phyloP scores from a whole-genome alignment of 2,329 filamentous ascomycete species.

The Aspergillus piperis region DNA sequence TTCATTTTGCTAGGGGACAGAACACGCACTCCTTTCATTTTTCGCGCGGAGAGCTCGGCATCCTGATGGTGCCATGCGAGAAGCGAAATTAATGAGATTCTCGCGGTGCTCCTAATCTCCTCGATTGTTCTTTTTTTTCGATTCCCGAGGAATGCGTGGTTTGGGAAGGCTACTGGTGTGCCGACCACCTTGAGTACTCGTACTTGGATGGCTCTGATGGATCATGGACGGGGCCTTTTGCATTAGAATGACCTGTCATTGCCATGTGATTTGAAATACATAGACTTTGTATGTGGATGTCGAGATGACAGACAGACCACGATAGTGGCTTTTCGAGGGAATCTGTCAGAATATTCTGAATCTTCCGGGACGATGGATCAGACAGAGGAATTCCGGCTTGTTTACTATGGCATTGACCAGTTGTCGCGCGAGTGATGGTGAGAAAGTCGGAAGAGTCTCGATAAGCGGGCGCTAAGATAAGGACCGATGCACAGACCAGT shows the following conservation, averaged over 20 bases:
- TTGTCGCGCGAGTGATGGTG: background rate
- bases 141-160: background rate
- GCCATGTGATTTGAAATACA: slow-evolving; percentile 9
- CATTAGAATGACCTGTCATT: slow-evolving; percentile 2
- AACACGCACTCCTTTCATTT: background rate
- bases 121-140: background rate
- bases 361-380: background rate
- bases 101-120: background rate
- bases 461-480: slow-evolving; percentile 39
- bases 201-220: background rate
- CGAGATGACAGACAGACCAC: background rate
- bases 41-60: background rate
- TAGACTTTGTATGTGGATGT: background rate
- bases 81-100: background rate
- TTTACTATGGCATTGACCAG: background rate
- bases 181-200: background rate
- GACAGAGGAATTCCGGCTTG: background rate
- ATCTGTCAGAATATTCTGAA: background rate
- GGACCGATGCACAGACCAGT: slow-evolving; percentile 37
- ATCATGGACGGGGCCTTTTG: background rate
- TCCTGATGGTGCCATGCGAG: background rate
- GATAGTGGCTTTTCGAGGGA: background rate
- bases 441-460: background rate
- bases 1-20: background rate
- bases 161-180: background rate